A percentile compares a stretch with the other conserved stretches of the same genome.
phyloP scores from a whole-genome alignment of 495 filamentous ascomycete species.

The Penicillium alfredii region DNA sequence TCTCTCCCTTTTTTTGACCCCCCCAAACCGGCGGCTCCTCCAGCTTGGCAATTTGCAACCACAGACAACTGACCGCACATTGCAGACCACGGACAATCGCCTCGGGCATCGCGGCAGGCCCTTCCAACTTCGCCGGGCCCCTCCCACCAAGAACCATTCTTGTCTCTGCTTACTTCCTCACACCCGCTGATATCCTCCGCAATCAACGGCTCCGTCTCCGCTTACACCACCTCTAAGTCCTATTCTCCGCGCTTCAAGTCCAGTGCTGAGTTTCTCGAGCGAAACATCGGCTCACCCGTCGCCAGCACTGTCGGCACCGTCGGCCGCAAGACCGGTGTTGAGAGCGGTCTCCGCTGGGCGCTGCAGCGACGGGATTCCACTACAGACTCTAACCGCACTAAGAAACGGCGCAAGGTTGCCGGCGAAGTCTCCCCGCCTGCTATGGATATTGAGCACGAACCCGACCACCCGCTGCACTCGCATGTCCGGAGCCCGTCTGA shows the following conservation, averaged over 20 bases:
- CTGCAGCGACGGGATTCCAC: constrained; percentile 44
- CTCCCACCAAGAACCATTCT: constrained; percentile 59
- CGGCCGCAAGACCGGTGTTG: constrained; percentile 74
- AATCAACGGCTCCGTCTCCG: constrained; percentile 72
- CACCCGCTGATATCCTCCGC: constrained; percentile 75
- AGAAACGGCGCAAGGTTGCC: constrained; percentile 60
- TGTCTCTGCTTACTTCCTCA: constrained; percentile 71
- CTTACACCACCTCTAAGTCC: constrained; percentile 76
- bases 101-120: constrained; percentile 25
- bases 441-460: constrained; percentile 37
- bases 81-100: constrained; percentile 32
- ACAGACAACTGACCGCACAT: neutral
- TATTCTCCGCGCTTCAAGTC: constrained; percentile 81
- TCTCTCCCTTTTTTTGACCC: neutral
- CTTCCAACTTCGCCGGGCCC: constrained; percentile 19
- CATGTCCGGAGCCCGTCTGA: constrained; percentile 37
- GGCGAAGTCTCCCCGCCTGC: constrained; percentile 25
- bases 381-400: constrained; percentile 39
- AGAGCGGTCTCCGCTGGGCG: constrained; percentile 74
- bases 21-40: too few species aligned
- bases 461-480: constrained; percentile 7
- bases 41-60: too few species aligned
- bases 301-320: constrained; percentile 78
- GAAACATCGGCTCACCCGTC: constrained; percentile 71
- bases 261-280: constrained; percentile 79